Conservation (phyloP, 1,284 basidiomycete species). For the Exobasidium cylindrosporum region DNA sequence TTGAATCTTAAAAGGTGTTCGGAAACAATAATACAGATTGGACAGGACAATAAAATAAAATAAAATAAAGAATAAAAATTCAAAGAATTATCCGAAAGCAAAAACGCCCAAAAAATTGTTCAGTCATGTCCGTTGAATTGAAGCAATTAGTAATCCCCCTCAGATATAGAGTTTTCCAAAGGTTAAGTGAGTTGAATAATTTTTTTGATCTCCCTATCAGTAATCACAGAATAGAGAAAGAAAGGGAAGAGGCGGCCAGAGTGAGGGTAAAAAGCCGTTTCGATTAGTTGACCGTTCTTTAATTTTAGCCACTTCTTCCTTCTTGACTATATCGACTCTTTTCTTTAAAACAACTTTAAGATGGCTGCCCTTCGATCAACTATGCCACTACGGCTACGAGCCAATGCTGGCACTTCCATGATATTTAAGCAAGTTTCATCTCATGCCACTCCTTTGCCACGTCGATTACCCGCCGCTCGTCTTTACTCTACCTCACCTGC, state of each 20-base stretch:
- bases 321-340: neutral
- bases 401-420: neutral
- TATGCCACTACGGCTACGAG: slow-evolving; percentile 3
- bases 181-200: no score
- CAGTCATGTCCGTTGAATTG: no score
- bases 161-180: no score
- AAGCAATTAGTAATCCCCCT: no score
- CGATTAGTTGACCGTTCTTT: neutral
- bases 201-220: no score
- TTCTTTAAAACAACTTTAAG: neutral
- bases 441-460: slow-evolving; percentile 2
- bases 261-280: neutral
- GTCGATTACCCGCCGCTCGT: slow-evolving; percentile 2
- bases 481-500: slow-evolving; percentile 3
- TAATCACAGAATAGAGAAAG: no score
- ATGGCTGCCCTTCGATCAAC: slow-evolving; percentile 3
- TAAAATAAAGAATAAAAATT: no score
- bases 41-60: no score
- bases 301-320: neutral
- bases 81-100: no score
- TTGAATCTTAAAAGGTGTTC: no score
- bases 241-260: neutral
- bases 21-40: no score
- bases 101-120: no score
- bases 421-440: neutral